These are phyloP conservation scores for Gentiana macrophylla DNA, from an alignment of 257 asterid species.

Conservation along the genomic window DNA sequence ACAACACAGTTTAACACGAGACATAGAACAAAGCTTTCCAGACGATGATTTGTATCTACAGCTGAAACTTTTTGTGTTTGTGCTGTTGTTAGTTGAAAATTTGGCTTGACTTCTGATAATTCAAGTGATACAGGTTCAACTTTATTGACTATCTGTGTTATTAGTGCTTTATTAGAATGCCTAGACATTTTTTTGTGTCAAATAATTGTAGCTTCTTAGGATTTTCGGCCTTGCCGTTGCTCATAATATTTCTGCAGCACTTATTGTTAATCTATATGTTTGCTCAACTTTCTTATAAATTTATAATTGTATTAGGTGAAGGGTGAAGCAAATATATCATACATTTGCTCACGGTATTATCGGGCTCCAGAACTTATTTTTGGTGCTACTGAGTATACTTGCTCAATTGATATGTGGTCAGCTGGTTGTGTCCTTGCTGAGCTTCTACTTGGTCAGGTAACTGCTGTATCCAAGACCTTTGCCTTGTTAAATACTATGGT, in stretches of 20 bases:
- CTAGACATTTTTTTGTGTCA: too few species aligned
- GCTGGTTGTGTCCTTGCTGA: slow-evolving; percentile 16
- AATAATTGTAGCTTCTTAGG: too few species aligned
- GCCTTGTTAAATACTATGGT: background rate
- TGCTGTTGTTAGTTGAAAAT: too few species aligned
- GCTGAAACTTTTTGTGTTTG: too few species aligned
- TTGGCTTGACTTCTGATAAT: too few species aligned
- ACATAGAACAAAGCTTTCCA: too few species aligned
- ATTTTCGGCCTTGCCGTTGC: too few species aligned
- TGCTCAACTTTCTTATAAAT: background rate
- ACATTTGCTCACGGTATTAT: slow-evolving; percentile 91
- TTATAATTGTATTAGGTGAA: slow-evolving; percentile 34
- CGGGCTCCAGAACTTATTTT: slow-evolving; percentile 99
- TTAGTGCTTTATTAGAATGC: too few species aligned
- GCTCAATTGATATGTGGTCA: slow-evolving; percentile 96
- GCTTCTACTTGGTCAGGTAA: slow-evolving; percentile 26
- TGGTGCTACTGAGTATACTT: slow-evolving; percentile 89
- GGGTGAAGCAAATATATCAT: slow-evolving; percentile 92
- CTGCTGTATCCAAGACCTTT: slow-evolving; percentile 6
- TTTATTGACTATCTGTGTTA: too few species aligned
- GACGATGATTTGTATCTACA: too few species aligned
- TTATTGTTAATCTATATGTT: background rate
- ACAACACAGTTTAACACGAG: too few species aligned
- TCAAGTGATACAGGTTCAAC: too few species aligned
- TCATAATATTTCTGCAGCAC: background rate